Percentiles rank a stretch among this genome's conserved stretches.
These are phyloP conservation scores for Yamadazyma triangularis DNA, from an alignment of 1,139 yeast species.

Conservation along the genomic window DNA sequence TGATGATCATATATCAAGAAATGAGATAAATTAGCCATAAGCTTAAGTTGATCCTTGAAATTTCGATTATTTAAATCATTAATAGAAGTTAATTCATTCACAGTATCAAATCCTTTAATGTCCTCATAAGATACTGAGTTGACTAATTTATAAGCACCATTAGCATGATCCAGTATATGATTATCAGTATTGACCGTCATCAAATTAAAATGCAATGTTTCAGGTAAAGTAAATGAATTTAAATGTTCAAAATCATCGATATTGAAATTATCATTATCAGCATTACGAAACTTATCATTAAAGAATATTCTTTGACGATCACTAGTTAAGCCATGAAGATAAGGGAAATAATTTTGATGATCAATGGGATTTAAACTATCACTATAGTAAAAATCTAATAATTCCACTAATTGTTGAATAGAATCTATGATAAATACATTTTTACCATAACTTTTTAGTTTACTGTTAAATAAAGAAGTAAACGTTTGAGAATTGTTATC, in stretches of 20 bases:
- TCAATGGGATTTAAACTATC: conserved; percentile 1
- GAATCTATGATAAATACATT: conserved; percentile 11
- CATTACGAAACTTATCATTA: conserved; percentile 10
- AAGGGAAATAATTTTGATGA: conserved; percentile 26
- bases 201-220: conserved; percentile 10
- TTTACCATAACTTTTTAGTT: conserved; percentile 8
- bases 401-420: conserved; percentile 11
- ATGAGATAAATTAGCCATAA: conserved; percentile 31
- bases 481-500: not conserved
- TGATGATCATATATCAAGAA: conserved; percentile 29
- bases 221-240: conserved; percentile 6
- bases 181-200: conserved; percentile 11
- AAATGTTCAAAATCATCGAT: conserved; percentile 8
- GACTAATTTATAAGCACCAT: conserved; percentile 9
- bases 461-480: conserved; percentile 10
- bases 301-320: conserved; percentile 24
- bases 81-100: conserved; percentile 1
- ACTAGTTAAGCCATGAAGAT: conserved; percentile 31
- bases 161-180: conserved; percentile 1
- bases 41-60: conserved; percentile 24
- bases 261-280: conserved; percentile 9
- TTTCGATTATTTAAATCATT: conserved; percentile 28
- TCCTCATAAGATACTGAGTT: conserved; percentile 11
- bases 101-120: not conserved
- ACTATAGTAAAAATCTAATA: conserved; percentile 25